Evolutionary conservation across 108 stramenopile genomes (phyloP).

Genomic region (Cyclotella atomus): DNA sequence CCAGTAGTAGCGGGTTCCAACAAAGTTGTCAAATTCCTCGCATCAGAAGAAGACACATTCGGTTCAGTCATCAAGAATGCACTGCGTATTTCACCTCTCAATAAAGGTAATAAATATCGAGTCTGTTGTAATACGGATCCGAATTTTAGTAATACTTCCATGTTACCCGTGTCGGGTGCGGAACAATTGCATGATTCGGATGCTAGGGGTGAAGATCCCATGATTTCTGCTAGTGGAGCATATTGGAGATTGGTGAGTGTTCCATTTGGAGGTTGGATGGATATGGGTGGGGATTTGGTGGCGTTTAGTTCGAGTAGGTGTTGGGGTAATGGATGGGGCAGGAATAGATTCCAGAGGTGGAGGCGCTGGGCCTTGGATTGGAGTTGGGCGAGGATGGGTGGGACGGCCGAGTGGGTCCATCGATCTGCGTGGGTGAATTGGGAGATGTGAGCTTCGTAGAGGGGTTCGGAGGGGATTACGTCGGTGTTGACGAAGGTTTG

Average conservation of each 20-base stretch:
- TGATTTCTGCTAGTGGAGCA: constrained; percentile 86
- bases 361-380: constrained; percentile 67
- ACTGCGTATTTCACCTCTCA: constrained; percentile 84
- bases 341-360: constrained; percentile 92
- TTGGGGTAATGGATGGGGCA: constrained; percentile 60
- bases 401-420: constrained; percentile 72
- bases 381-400: constrained; percentile 67
- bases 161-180: constrained; percentile 98
- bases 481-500: constrained; percentile 74
- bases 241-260: constrained; percentile 82
- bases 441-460: constrained; percentile 67
- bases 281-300: background rate
- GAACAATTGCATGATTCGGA: constrained; percentile 95
- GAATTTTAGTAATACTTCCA: constrained; percentile 94
- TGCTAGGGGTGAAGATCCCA: constrained; percentile 87
- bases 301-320: constrained; percentile 31
- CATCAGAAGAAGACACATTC: constrained; percentile 90
- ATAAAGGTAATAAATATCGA: constrained; percentile 75
- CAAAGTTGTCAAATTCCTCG: constrained; percentile 86
- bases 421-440: constrained; percentile 59
- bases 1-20: constrained; percentile 45
- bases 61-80: constrained; percentile 98
- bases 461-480: constrained; percentile 83
- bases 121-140: constrained; percentile 79
- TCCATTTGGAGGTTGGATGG: constrained; percentile 45